phyloP scores from a whole-genome alignment of 768 basidiomycete genomes.

The Melanogaster broomeanus region DNA sequence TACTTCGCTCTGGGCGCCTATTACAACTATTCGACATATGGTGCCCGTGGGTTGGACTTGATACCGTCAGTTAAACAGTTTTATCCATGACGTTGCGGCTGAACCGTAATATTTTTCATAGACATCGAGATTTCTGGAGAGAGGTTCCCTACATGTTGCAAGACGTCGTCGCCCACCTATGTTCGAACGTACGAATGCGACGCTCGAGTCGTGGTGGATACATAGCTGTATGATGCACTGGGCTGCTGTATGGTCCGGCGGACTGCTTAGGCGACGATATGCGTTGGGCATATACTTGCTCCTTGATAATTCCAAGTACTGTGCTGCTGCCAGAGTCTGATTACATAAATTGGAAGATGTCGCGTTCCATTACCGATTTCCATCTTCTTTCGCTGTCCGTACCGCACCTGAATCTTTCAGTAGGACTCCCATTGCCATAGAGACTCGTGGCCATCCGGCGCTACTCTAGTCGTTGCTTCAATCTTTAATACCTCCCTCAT shows the following conservation, averaged over 20 bases:
- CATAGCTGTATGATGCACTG: slow-evolving; percentile 61
- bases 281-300: no score
- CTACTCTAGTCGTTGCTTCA: no score
- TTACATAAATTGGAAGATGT: no score
- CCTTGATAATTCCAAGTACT: no score
- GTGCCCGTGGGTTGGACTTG: slow-evolving; percentile 78
- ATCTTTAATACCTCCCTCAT: no score
- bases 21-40: slow-evolving; percentile 87
- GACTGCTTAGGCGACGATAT: neutral
- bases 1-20: slow-evolving; percentile 84
- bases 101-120: slow-evolving; percentile 26
- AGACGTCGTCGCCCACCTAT: slow-evolving; percentile 77
- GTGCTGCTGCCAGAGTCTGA: no score
- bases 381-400: no score
- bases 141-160: slow-evolving; percentile 86
- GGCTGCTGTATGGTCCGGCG: neutral
- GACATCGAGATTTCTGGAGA: slow-evolving; percentile 88
- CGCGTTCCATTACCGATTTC: no score
- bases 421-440: no score
- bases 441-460: no score
- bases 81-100: slow-evolving; percentile 1
- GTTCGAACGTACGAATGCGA: slow-evolving; percentile 69
- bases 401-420: no score
- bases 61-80: slow-evolving; percentile 68
- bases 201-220: slow-evolving; percentile 71